phyloP scores from a whole-genome alignment of 208 protist species.

The Wallacemonas collosoma region DNA sequence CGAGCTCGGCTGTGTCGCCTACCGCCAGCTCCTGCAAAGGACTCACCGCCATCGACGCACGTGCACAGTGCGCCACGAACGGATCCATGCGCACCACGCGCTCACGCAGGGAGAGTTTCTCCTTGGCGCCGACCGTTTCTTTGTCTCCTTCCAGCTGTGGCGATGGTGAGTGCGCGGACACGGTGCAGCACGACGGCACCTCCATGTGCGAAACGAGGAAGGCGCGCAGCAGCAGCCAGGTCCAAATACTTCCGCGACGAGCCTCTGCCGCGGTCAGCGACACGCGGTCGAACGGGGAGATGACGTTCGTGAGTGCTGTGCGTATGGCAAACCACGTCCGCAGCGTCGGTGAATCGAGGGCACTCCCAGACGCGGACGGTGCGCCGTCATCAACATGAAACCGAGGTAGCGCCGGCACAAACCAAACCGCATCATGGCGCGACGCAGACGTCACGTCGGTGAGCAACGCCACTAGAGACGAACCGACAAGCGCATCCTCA shows the following conservation, averaged over 20 bases:
- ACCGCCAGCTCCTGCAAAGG: neutral
- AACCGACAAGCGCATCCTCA: neutral
- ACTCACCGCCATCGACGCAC: neutral
- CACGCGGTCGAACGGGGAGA: conserved; percentile 11
- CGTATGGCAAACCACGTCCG: conserved; percentile 19
- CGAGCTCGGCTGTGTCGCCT: neutral
- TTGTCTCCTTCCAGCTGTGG: no score
- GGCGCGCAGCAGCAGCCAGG: conserved; percentile 12
- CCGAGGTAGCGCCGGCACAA: conserved; percentile 3
- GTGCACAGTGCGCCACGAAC: conserved; percentile 1
- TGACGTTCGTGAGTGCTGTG: conserved; percentile 9
- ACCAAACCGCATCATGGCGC: neutral
- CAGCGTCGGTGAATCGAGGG: neutral
- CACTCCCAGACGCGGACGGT: no score
- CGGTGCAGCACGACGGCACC: neutral
- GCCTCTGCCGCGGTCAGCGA: neutral
- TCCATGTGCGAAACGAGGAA: neutral
- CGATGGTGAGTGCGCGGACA: no score
- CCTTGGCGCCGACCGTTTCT: neutral
- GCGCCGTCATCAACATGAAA: no score
- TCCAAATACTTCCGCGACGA: neutral
- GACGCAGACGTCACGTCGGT: neutral
- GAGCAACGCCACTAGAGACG: neutral
- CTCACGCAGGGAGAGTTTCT: neutral
- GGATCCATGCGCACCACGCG: neutral